Evolutionary conservation across 75 land plant genomes (phyloP).

Genomic region (Cupressus sempervirens): DNA sequence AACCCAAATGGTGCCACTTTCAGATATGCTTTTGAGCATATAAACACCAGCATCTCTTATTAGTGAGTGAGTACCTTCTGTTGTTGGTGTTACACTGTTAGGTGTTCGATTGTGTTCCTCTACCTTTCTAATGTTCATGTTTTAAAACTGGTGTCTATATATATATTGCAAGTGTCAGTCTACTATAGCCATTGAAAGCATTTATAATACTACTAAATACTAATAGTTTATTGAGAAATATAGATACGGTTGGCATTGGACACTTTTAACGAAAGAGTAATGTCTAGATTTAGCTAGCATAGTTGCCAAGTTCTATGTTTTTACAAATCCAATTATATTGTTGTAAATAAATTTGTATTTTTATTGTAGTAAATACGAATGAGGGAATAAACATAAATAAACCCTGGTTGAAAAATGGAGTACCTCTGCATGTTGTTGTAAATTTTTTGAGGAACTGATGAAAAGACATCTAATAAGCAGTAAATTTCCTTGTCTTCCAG

Average conservation of each 20-base stretch:
- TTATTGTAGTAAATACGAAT: not conserved
- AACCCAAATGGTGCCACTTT: not conserved
- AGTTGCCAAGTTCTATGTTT: not conserved
- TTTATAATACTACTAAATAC: too few relatives aligned
- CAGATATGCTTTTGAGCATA: not conserved
- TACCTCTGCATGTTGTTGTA: not conserved
- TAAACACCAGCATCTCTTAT: not conserved
- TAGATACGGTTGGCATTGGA: not conserved
- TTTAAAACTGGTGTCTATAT: too few relatives aligned
- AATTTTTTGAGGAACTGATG: not conserved
- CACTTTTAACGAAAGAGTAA: not conserved
- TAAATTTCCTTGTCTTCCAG: not conserved
- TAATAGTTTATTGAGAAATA: too few relatives aligned
- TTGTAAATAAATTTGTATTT: not conserved
- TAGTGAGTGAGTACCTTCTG: conserved; percentile 1
- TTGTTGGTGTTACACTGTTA: not conserved
- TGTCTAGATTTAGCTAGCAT: not conserved
- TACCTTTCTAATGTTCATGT: not conserved
- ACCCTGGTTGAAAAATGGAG: not conserved
- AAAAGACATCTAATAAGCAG: not conserved
- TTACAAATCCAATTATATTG: not conserved
- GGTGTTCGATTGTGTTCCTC: not conserved
- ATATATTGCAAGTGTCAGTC: too few relatives aligned
- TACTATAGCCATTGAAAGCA: too few relatives aligned
- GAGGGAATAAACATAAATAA: conserved; percentile 1